Evolutionary conservation across 1,139 yeast genomes (phyloP), one percentile per base, ranked within the genome.

Genomic region (Magnusiomyces sp.): DNA sequence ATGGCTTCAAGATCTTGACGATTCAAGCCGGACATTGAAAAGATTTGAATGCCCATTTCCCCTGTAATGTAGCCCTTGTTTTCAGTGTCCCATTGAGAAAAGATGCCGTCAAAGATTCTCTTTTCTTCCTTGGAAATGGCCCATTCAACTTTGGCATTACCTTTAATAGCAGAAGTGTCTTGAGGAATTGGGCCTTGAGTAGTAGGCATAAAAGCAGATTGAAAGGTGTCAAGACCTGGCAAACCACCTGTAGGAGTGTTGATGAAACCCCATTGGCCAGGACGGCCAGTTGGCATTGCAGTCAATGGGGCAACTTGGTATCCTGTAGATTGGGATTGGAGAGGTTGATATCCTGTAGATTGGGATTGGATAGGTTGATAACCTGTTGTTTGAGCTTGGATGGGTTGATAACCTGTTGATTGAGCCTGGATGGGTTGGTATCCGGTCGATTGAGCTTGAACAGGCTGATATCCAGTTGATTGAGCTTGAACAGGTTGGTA

Each of bases 61-160:
- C 97, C 95, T 51, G 81, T 83, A 50, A 92, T 74, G 55, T 70
- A 76, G 0, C 98, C 97, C 47, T 71, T 73, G 46, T 75, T 75
- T 33, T 73, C 64, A 17, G 79, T 72, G 64, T 90, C 97, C 89
- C 95, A 90, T 43, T 95, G 95, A 50, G 74, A 74, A 67, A 90
- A 92, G 53, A 90, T 85, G 48, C 84, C 85, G 63, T 89, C 96
- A 67, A 89, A 90, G 50, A 89, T 79, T 53, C 75, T 76, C 64
- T 89, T 90, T 62, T 92, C 98, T 59, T 87, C 92, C 59, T 83
- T 81, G 45, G 94, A 77, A 62, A 90, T 81, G 31, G 92, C 81
- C 90, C 92, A 78, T 78, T 69, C 71, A 14, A 70, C 65, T 39
- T 62, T 59, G 20, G 69, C 66, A 49, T 60, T 62, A 7, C 66